Percentiles rank a stretch among this genome's conserved stretches.
These are phyloP conservation scores for Pachysandra terminalis DNA, from an alignment of 164 flowering plant species.

Conservation along the genomic window DNA sequence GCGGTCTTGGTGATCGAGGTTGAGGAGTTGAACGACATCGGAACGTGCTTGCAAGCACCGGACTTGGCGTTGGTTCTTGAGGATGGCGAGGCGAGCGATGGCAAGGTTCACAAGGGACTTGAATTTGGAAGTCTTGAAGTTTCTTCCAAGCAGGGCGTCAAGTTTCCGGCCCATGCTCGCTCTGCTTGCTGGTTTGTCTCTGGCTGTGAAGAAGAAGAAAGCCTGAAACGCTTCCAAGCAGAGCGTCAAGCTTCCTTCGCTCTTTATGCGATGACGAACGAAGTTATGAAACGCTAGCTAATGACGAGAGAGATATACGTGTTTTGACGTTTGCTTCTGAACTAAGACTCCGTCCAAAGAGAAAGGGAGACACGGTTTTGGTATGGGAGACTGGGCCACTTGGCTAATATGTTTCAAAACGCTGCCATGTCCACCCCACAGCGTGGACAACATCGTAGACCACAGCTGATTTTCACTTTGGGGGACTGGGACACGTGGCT, in stretches of 20 bases:
- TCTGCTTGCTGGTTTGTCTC: too few species aligned
- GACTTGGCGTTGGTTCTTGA: conserved; percentile 67
- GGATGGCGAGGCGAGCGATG: conserved; percentile 51
- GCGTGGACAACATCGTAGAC: too few species aligned
- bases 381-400: neutral
- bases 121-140: conserved; percentile 50
- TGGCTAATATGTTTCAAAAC: too few species aligned
- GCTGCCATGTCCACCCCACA: too few species aligned
- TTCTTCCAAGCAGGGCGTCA: conserved; percentile 54
- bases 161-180: conserved; percentile 44
- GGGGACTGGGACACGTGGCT: too few species aligned
- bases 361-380: neutral
- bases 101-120: conserved; percentile 39
- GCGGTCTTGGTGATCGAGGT: conserved; percentile 55
- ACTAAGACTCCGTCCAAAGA: neutral
- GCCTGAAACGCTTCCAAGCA: too few species aligned
- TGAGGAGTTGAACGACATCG: conserved; percentile 65
- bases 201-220: too few species aligned
- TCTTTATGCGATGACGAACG: too few species aligned
- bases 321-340: neutral
- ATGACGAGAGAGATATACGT: too few species aligned
- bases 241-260: too few species aligned
- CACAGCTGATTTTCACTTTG: too few species aligned
- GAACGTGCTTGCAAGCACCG: conserved; percentile 46
- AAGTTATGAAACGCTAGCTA: too few species aligned